Base-by-base conservation (phyloP, 2,329 filamentous ascomycete species). In the Penicillium sp. region DNA sequence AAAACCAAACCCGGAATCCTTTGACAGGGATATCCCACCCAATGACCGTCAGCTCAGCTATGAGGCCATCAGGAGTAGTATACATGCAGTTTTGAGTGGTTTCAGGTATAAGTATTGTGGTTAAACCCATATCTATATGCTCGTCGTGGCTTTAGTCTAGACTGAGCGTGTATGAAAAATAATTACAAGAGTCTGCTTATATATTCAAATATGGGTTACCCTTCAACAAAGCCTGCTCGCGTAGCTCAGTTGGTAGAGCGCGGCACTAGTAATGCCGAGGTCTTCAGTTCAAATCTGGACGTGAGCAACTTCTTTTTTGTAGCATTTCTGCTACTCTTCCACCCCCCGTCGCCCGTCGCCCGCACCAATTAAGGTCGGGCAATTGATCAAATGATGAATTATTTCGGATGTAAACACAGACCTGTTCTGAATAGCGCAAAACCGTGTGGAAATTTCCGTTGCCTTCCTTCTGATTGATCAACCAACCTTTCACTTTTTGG, bases 361-460 rank as follows among this genome's bases (percentile, higher is more conserved):
- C 36, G 40, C 18, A 48, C 36, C 34, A 14, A 28, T 26, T 16
- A n/a, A 52, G 58, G 58, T 63, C 50, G 50, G 56, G 42, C 51
- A 51, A 56, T 63, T 66, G 64, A 67, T 69, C 61, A 62, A 62
- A 72, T 79, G 78, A 86, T 96, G 92, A 96, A 95, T 94, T 79
- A 79, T 96, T 90, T 84, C 92, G 92, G 92, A 96, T 96, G 91
- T 94, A 91, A 96, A 95, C 77, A 79, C 78, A 83, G 82, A 85
- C 82, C 81, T 84, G 85, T 83, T 86, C 88, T 88, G 89, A 88
- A 88, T 89, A 42, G 91, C 91, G 92, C 92, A 96, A 91, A 88
- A 81, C 83, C 84, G 81, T 96, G 92, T 96, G 87, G 92, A 96
- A 78, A 86, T 88, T 89, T 96, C 92, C 92, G 92, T 96, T 97